A percentile compares a stretch with the other conserved stretches of the same genome.
Evolutionary conservation across 139 green algal species (phyloP).

Genomic region (Edaphochlamys debaryana): DNA sequence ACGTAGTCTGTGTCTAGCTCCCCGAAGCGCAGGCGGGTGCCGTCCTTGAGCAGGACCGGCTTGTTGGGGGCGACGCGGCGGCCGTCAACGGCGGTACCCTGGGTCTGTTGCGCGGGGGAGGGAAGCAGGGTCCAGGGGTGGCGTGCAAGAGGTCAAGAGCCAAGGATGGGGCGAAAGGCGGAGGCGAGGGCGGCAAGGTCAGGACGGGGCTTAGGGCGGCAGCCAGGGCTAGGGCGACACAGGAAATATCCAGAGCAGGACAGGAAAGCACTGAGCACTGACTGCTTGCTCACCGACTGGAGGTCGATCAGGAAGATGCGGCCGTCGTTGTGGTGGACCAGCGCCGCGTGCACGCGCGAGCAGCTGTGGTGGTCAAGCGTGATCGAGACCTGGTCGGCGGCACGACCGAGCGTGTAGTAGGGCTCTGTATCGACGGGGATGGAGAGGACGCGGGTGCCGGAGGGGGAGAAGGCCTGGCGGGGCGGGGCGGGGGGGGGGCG

Average conservation of each 20-base stretch:
- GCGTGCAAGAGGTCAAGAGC: too few relatives aligned
- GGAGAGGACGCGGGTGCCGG: background rate
- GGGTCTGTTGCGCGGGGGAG: conserved; percentile 45
- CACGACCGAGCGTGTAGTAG: conserved; percentile 53
- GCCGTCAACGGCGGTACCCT: conserved; percentile 59
- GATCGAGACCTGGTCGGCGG: conserved; percentile 60
- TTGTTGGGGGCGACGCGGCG: conserved; percentile 59
- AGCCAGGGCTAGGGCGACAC: too few relatives aligned
- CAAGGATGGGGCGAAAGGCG: too few relatives aligned
- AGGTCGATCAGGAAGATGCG: conserved; percentile 81
- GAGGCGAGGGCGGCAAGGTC: too few relatives aligned
- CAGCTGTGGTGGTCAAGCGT: conserved; percentile 45
- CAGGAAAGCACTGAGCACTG: too few relatives aligned
- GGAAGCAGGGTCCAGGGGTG: too few relatives aligned
- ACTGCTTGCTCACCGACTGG: conserved; percentile 1
- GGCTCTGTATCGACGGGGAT: conserved; percentile 45
- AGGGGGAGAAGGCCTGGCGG: background rate
- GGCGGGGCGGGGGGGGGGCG: too few relatives aligned
- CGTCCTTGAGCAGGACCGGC: conserved; percentile 59
- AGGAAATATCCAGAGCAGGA: too few relatives aligned
- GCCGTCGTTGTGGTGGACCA: conserved; percentile 80
- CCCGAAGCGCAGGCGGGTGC: conserved; percentile 49
- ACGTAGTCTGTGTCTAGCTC: conserved; percentile 32
- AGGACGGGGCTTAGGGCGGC: too few relatives aligned
- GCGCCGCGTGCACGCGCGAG: conserved; percentile 66